phyloP scores from a whole-genome alignment of 179 eudicot species.

The Drosera spatulata region DNA sequence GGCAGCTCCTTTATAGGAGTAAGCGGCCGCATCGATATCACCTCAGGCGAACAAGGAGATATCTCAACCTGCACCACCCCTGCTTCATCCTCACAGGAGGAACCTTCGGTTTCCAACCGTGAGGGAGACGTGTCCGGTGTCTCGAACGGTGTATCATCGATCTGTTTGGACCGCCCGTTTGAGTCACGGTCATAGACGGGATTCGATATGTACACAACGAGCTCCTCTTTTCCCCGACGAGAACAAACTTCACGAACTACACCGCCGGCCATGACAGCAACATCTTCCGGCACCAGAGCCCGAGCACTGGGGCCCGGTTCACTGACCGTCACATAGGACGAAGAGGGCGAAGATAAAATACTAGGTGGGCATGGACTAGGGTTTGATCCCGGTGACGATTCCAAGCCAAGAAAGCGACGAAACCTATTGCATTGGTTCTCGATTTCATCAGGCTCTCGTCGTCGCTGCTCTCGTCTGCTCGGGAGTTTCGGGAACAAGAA shows the following conservation, averaged over 20 bases:
- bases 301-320: neutral
- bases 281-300: neutral
- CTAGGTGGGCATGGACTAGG: constrained; percentile 15
- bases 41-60: constrained; percentile 4
- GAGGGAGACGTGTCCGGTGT: constrained; percentile 79
- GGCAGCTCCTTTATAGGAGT: constrained; percentile 63
- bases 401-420: constrained; percentile 22
- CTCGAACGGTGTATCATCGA: constrained; percentile 62
- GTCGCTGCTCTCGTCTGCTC: constrained; percentile 11
- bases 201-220: constrained; percentile 55
- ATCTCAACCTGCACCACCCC: neutral
- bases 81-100: constrained; percentile 17
- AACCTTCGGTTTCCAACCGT: constrained; percentile 15
- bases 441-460: constrained; percentile 10
- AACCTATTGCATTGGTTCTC: constrained; percentile 28
- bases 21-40: constrained; percentile 12
- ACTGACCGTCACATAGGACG: constrained; percentile 12
- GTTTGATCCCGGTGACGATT: constrained; percentile 1
- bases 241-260: constrained; percentile 1
- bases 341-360: constrained; percentile 8
- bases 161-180: constrained; percentile 6
- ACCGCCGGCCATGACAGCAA: neutral
- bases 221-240: constrained; percentile 4
- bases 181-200: constrained; percentile 51
- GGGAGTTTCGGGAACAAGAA: constrained; percentile 52